A percentile compares a stretch with the other conserved stretches of the same genome.
phyloP scores from a whole-genome alignment of 768 basidiomycete species.

The Holtermanniella nyarrowii region DNA sequence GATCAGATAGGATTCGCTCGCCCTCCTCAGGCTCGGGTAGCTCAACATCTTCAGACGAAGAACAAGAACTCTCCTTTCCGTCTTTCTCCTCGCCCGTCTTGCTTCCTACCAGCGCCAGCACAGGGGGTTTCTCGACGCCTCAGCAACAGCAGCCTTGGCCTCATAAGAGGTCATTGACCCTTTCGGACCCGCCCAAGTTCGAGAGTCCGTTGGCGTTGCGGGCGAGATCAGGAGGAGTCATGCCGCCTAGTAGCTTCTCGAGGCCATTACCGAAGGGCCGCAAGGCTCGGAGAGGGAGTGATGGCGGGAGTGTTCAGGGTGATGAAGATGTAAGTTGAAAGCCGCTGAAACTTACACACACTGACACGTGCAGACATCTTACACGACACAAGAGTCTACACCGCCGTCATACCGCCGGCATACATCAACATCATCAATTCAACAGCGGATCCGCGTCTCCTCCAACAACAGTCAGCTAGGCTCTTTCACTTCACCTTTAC shows the following conservation, averaged over 20 bases:
- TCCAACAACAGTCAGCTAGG: too few relatives aligned
- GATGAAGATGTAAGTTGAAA: neutral
- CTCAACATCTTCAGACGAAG: slow-evolving; percentile 14
- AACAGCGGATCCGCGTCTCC: too few relatives aligned
- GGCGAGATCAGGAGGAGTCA: slow-evolving; percentile 8
- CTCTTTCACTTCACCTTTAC: too few relatives aligned
- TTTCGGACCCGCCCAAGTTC: slow-evolving; percentile 4
- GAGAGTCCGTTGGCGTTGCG: slow-evolving; percentile 19
- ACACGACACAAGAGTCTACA: neutral
- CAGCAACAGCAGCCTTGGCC: slow-evolving; percentile 9
- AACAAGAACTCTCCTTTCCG: slow-evolving; percentile 11
- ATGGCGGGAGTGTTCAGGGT: neutral
- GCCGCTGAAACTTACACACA: neutral
- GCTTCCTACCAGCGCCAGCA: slow-evolving; percentile 3
- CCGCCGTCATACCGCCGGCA: too few relatives aligned
- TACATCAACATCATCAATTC: too few relatives aligned
- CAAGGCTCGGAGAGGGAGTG: neutral
- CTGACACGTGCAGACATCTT: neutral
- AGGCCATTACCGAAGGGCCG: neutral
- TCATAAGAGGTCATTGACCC: slow-evolving; percentile 1
- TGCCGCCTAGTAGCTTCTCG: slow-evolving; percentile 13
- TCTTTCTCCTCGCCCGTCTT: slow-evolving; percentile 11
- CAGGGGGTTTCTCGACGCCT: slow-evolving; percentile 8
- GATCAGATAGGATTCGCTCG: slow-evolving; percentile 21
- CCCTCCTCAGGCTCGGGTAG: slow-evolving; percentile 19